phyloP scores from a whole-genome alignment of 768 basidiomycete species.

The Termitomyces titanicus region DNA sequence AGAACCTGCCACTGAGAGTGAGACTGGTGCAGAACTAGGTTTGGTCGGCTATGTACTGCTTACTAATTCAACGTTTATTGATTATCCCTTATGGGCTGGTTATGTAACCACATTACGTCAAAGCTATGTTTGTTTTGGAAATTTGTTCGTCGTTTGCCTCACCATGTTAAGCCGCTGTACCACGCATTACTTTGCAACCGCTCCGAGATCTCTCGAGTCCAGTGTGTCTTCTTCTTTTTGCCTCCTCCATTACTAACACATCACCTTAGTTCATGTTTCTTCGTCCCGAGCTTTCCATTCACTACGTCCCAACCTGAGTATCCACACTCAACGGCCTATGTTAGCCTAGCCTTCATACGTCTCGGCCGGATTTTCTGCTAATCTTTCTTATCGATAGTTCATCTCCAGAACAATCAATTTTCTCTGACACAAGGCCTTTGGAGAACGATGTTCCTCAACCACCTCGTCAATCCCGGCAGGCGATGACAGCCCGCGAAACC shows the following conservation, averaged over 20 bases:
- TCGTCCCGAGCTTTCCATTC: neutral
- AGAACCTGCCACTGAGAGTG: constrained; percentile 39
- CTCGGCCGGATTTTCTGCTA: neutral
- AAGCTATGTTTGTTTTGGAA: neutral
- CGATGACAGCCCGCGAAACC: constrained; percentile 68
- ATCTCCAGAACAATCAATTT: constrained; percentile 24
- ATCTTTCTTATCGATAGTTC: neutral
- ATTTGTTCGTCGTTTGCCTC: neutral
- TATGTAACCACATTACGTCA: constrained; percentile 3
- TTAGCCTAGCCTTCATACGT: neutral
- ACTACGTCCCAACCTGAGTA: neutral
- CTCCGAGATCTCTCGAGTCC: neutral
- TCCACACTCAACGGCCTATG: neutral
- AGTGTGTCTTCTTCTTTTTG: constrained; percentile 1
- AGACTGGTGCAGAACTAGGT: constrained; percentile 29
- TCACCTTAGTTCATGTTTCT: neutral
- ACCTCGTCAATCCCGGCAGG: constrained; percentile 38
- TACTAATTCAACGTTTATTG: no score
- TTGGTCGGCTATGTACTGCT: neutral
- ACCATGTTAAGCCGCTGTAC: constrained; percentile 15
- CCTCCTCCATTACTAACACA: neutral
- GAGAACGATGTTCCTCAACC: constrained; percentile 29
- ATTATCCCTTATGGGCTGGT: neutral
- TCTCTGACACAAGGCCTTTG: constrained; percentile 38
- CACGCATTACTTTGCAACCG: constrained; percentile 2